Base-by-base conservation (phyloP, 2,329 filamentous ascomycete genomes). In the Cercospora citrullina region DNA sequence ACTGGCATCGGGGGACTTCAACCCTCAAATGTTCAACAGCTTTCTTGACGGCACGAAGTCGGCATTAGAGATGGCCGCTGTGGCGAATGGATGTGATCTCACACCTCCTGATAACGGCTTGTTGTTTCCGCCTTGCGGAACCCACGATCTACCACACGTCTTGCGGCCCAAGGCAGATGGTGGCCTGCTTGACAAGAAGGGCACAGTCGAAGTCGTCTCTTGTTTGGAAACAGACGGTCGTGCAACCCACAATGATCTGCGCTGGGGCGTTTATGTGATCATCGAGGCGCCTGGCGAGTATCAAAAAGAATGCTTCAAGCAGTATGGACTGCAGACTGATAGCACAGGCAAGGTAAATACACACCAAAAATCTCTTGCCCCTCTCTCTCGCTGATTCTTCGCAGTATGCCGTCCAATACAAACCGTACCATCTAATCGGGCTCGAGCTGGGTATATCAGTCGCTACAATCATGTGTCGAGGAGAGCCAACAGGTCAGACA, bases 41-140 rank as follows among this genome's bases (percentile, higher is more conserved):
- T 84, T 83, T 74, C 75, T 84, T 2, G 81, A 84, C 65, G 82
- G 82, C n/a, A 84, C 82, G 6, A 84, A 84, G 71, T 81, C 78
- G 1, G 81, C 81, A 0, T 73, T 84, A 5, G 81, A 84, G 71
- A 84, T 84, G 82, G 81, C 82, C 4, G 82, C 82, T 12, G 82
- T 84, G 0, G 79, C 82, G 5, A 84, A 84, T 64, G 80, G 80
- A 14, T 83, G 81, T 69, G 78, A 80, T 67, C 74, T 84, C 23
- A 77, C 72, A 8, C 80, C 81, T 12, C 82, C 81, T 0, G 76
- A 76, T 5, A 76, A 77, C n/a, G 81, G 81, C 9, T 74, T 84
- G 5, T 72, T 77, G 10, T 84, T 84, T 66, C 81, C 82, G 8
- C 81, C 82, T 3, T 83, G 81, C 64, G 80, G 81, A 5, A 76